A percentile compares a stretch with the other conserved stretches of the same genome.
Conservation (phyloP, 768 basidiomycete species). For the Psilocybe sp. region DNA sequence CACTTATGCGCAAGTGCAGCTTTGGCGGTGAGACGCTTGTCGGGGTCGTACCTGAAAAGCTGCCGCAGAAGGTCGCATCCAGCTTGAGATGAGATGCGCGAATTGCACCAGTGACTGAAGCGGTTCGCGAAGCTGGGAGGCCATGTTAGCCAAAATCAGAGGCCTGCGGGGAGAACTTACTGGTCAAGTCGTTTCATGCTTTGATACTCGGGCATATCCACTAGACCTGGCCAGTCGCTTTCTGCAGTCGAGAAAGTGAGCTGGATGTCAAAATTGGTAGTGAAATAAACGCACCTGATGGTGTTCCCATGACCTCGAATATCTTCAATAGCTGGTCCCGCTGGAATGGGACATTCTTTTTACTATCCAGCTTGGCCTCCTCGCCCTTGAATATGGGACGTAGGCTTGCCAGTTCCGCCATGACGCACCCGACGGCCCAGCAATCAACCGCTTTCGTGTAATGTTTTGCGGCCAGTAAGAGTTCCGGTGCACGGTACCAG, state of each 20-base stretch:
- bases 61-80: constrained; percentile 84
- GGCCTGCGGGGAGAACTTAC: constrained; percentile 38
- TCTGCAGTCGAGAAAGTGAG: constrained; percentile 48
- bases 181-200: constrained; percentile 77
- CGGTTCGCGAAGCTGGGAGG: constrained; percentile 44
- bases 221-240: constrained; percentile 82
- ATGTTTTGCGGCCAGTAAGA: constrained; percentile 94
- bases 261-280: not conserved
- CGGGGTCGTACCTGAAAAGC: constrained; percentile 90
- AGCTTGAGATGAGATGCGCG: constrained; percentile 53
- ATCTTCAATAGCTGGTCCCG: constrained; percentile 93
- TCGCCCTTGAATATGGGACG: constrained; percentile 99
- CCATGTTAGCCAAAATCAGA: not conserved
- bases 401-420: constrained; percentile 91
- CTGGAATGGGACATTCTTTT: constrained; percentile 98
- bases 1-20: constrained; percentile 83
- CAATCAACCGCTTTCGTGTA: constrained; percentile 96
- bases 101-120: constrained; percentile 73
- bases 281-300: constrained; percentile 60
- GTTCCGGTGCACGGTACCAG: constrained; percentile 98
- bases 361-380: constrained; percentile 94
- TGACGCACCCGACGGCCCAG: constrained; percentile 98
- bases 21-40: constrained; percentile 76
- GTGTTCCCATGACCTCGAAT: constrained; percentile 91
- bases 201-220: constrained; percentile 85